Base-by-base conservation (phyloP, 257 asterid genomes). In the Solanum lycopersicoides region DNA sequence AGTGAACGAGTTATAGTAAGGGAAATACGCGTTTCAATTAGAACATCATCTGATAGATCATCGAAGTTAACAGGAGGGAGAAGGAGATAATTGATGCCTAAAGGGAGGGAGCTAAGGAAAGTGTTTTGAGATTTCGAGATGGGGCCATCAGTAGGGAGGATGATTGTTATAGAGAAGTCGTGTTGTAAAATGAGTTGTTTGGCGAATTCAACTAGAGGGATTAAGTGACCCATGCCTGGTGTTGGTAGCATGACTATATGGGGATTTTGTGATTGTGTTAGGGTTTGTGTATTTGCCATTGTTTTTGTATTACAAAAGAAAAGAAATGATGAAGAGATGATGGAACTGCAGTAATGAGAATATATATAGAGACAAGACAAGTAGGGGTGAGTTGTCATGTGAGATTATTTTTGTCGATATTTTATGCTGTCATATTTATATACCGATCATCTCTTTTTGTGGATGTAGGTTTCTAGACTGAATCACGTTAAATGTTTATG, bases 201-300 rank as follows among this genome's bases (percentile, higher is more conserved):
- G 47, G 98, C 93, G 66, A 96, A 92, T 82, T 95, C 94, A 13
- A 83, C 91, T 1, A 93, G 76, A 16, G 98, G 98, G 91, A 95
- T 94, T 35, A 95, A 92, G 85, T 96, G 99, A 39, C 98, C 99
- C 95, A 96, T 95, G 69, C 99, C 98, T 5, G 98, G 98, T 16
- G 93, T 32, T 11, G 98, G 96, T 65, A 96, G 69, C 2, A 96
- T 76, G 60, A 92, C 94, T 79, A 96, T 90, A 88, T 92, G 95
- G 44, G 93, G 88, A 63, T 92, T 11, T 82, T 83, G 74, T 10
- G 73, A 85, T 84, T 85, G 80, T 13, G 37, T 3, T 53, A 53
- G 63, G 63, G 63, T 53, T 16, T 53, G 63, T 6, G 63, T 65
- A 7, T 15, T 12, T 21, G 41, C 74, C 59, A 72, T 53, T 71